Evolutionary conservation across 2,329 filamentous ascomycete genomes (phyloP).

Genomic region (Alternaria sp.): DNA sequence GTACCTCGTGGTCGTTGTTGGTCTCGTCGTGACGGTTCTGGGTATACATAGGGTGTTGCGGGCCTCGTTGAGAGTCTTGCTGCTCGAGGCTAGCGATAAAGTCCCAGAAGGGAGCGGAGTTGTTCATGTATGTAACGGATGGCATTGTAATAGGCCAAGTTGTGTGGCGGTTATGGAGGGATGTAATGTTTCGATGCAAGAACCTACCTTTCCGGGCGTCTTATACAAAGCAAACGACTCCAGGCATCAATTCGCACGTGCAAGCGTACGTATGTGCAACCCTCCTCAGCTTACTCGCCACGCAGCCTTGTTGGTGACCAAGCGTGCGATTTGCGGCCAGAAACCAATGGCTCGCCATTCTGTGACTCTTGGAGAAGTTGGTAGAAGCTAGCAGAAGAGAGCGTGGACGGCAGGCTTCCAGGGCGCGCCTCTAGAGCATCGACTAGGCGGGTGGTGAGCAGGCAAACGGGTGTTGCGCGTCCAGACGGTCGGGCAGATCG

Average conservation of each 20-base stretch:
- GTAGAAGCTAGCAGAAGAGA: conserved; percentile 34
- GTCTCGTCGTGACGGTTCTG: conserved; percentile 43
- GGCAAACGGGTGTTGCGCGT: conserved; percentile 41
- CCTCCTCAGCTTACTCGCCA: conserved; percentile 32
- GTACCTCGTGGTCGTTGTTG: conserved; percentile 33
- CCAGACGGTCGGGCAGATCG: conserved; percentile 21
- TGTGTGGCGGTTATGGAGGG: conserved; percentile 15
- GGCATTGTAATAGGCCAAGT: conserved; percentile 53
- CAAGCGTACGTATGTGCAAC: conserved; percentile 37
- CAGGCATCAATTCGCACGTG: conserved; percentile 44
- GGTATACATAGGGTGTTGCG: conserved; percentile 56
- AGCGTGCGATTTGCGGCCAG: conserved; percentile 6
- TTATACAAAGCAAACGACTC: conserved; percentile 35
- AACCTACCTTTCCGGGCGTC: conserved; percentile 20
- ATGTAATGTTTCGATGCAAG: conserved; percentile 16
- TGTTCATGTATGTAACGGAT: conserved; percentile 62
- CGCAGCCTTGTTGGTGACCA: conserved; percentile 17
- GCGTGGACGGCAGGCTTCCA: conserved; percentile 26
- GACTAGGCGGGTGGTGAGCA: conserved; percentile 23
- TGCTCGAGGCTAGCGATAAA: conserved; percentile 61
- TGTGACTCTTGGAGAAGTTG: conserved; percentile 15
- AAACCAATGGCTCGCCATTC: conserved; percentile 30
- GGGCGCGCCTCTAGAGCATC: conserved; percentile 27
- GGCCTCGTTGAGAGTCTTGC: conserved; percentile 51
- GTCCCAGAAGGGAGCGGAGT: conserved; percentile 64